Evolutionary conservation across 139 green algal species (phyloP).

Genomic region (Haematococcus sp.): DNA sequence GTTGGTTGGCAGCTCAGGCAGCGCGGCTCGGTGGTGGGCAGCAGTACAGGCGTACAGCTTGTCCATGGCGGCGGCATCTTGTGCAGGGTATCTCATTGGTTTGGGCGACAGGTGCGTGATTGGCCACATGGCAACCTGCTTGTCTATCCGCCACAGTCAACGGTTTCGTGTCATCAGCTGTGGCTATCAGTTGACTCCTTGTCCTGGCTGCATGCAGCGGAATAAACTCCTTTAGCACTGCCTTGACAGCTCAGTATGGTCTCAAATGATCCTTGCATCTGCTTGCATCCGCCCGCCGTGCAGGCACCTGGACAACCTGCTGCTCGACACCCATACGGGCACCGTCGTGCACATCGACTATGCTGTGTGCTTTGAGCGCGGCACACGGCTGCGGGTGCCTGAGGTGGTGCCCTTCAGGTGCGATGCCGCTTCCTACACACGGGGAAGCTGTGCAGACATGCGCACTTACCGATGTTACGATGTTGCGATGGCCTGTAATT

Average conservation of each 20-base stretch:
- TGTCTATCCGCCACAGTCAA: too few species aligned
- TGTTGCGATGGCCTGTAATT: too few species aligned
- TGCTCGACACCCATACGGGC: slow-evolving; percentile 59
- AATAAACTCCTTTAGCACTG: too few species aligned
- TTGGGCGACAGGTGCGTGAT: slow-evolving; percentile 65
- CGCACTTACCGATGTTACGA: too few species aligned
- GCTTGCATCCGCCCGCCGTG: too few species aligned
- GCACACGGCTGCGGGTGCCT: slow-evolving; percentile 66
- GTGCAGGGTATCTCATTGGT: slow-evolving; percentile 84
- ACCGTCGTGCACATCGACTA: slow-evolving; percentile 69
- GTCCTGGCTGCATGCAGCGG: background rate
- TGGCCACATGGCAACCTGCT: background rate
- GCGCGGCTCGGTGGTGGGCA: slow-evolving; percentile 44
- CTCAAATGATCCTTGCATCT: too few species aligned
- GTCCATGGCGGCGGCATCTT: slow-evolving; percentile 49
- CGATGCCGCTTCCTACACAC: too few species aligned
- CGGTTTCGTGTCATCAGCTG: too few species aligned
- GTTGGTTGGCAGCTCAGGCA: slow-evolving; percentile 52
- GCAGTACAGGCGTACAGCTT: slow-evolving; percentile 47
- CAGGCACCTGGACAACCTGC: slow-evolving; percentile 89
- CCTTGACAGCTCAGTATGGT: too few species aligned
- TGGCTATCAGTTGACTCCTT: too few species aligned
- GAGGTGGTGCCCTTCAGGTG: slow-evolving; percentile 90
- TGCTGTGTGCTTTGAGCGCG: slow-evolving; percentile 68
- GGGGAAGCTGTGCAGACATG: too few species aligned